Evolutionary conservation across 2,329 filamentous ascomycete species (phyloP).

Genomic region (Ophiocordyceps unilateralis): DNA sequence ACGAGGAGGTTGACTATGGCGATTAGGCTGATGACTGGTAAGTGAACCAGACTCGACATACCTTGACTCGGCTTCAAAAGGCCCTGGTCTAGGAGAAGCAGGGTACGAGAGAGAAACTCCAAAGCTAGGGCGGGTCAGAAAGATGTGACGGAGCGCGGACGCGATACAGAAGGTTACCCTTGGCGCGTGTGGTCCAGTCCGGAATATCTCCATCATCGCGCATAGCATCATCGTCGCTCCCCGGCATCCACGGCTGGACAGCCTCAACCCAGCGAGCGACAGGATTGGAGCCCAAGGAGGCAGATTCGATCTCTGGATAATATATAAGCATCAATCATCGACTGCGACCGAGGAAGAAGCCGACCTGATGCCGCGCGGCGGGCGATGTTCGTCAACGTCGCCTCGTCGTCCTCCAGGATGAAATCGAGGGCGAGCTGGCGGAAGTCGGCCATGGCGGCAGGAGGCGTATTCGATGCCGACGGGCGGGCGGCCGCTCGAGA

Average conservation of each 20-base stretch:
- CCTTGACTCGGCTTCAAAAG: slow-evolving; percentile 32
- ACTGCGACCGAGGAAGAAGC: background rate
- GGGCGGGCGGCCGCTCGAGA: too few species aligned
- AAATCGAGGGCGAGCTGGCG: slow-evolving; percentile 35
- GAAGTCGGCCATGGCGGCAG: slow-evolving; percentile 27
- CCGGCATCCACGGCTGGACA: slow-evolving; percentile 36
- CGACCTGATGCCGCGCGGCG: slow-evolving; percentile 27
- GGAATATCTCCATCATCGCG: slow-evolving; percentile 22
- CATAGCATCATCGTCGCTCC: slow-evolving; percentile 18
- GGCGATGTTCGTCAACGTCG: slow-evolving; percentile 21
- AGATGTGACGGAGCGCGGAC: background rate
- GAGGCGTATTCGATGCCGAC: background rate
- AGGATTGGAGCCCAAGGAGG: slow-evolving; percentile 23
- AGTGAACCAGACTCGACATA: slow-evolving; percentile 7
- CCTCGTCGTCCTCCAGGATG: slow-evolving; percentile 32
- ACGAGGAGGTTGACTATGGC: slow-evolving; percentile 27
- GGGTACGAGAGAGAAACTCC: slow-evolving; percentile 36
- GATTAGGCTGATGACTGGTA: background rate
- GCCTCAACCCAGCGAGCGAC: slow-evolving; percentile 38
- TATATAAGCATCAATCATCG: background rate
- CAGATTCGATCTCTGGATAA: slow-evolving; percentile 25
- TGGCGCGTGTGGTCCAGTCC: slow-evolving; percentile 36
- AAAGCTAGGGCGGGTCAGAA: slow-evolving; percentile 22
- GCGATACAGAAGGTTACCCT: slow-evolving; percentile 16
- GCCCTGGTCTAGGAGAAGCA: slow-evolving; percentile 27